A percentile compares a stretch with the other conserved stretches of the same genome.
Conservation (phyloP, 2,329 filamentous ascomycete genomes). For the Aspergillus sp. region DNA sequence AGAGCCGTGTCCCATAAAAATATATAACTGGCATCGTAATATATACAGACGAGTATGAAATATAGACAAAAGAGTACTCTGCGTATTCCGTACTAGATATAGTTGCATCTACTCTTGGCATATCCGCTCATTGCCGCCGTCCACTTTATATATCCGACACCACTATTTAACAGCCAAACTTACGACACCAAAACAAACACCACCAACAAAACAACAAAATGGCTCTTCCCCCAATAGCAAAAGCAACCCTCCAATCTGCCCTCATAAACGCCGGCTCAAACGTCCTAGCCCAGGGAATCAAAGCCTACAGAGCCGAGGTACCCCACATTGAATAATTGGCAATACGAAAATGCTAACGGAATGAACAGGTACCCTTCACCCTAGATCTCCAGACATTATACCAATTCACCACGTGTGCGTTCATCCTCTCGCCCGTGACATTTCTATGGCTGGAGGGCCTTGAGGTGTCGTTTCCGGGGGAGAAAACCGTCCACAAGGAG, state of each 20-base stretch:
- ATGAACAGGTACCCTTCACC: conserved; percentile 33
- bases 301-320: conserved; percentile 44
- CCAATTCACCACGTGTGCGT: conserved; percentile 49
- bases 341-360: not conserved
- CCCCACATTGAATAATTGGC: not conserved
- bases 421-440: conserved; percentile 52
- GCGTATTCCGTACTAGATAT: no score
- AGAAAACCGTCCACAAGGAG: conserved; percentile 17
- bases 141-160: no score
- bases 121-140: no score
- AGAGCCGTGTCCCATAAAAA: no score
- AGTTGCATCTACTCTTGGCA: no score
- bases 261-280: conserved; percentile 49
- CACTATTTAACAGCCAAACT: no score
- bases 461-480: conserved; percentile 48
- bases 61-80: no score
- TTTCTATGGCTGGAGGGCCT: conserved; percentile 54
- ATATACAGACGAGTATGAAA: no score
- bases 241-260: conserved; percentile 49
- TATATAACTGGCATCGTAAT: no score
- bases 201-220: conserved; percentile 7
- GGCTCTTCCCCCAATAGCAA: conserved; percentile 42
- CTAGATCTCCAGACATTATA: conserved; percentile 46
- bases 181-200: not conserved
- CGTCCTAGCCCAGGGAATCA: conserved; percentile 49